Base-by-base conservation (phyloP, 2,329 filamentous ascomycete species). In the Ophiocordyceps camponoti-floridani region DNA sequence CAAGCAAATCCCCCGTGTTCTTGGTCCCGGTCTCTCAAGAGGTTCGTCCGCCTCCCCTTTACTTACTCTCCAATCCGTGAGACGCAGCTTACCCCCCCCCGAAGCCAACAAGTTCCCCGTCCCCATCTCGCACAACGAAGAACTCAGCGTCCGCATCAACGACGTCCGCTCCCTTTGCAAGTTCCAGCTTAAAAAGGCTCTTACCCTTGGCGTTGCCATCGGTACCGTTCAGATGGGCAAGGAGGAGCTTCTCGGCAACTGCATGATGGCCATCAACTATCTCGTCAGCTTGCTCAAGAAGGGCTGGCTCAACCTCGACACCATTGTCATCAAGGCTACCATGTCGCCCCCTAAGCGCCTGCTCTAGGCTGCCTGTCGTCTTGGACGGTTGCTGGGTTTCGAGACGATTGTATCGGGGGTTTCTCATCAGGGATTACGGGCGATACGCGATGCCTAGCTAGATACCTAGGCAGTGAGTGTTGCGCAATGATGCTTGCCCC, bases 131-230 rank as follows among this genome's bases (percentile, higher is more conserved):
- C 91, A 98, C 83, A 68, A 75, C 67, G 91, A 98, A 65, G 89
- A 96, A 67, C 81, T 98, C 57, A 75, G 72, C 67, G 78, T 72
- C 77, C 95, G 94, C 82, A 86, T 96, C 77, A 94, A 75, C 73
- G 91, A 98, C 69, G 89, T 98, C 79, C 96, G 95, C 84, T 94
- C 86, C 61, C 98, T 91, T 70, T 96, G 98, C 83, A 98, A 98
- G 83, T 98, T 98, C 84, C 88, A 98, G 80, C 79, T 98, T 64
- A 98, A 98, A 86, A 98, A 98, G 85, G 91, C 98, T 68, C 79
- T 98, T 59, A 98, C 23, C 23, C 23, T 23, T 23, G 23, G 23
- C 23, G 89, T 96, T 66, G 91, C 91, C 59, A 85, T 98, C 63
- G 91, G 91, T 66, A 94, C 98, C 72, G 91, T 98, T 61, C 87